These are phyloP conservation scores for Trichoderma simmonsii DNA, from an alignment of 2,329 filamentous ascomycete species.

Conservation along the genomic window DNA sequence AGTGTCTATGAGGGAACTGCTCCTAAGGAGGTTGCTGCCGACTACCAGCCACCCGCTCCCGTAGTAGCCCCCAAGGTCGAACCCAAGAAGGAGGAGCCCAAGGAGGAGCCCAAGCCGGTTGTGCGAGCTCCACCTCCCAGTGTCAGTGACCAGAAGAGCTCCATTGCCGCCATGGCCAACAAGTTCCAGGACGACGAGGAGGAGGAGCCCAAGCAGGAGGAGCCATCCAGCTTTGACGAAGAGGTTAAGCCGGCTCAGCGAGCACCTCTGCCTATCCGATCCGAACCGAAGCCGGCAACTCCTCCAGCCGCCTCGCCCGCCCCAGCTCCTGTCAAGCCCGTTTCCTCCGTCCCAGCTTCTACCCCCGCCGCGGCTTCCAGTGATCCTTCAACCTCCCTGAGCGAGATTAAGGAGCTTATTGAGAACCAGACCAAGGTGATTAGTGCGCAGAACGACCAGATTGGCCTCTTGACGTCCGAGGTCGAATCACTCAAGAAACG, in stretches of 20 bases:
- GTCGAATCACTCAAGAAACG: conserved; percentile 79
- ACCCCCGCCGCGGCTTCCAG: conserved; percentile 32
- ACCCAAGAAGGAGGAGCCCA: conserved; percentile 39
- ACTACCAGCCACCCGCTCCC: conserved; percentile 58
- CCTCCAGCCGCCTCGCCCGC: conserved; percentile 30
- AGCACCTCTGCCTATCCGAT: conserved; percentile 36
- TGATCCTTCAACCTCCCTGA: conserved; percentile 61
- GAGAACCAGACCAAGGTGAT: conserved; percentile 76
- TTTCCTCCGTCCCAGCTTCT: conserved; percentile 29
- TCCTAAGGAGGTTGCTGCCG: conserved; percentile 70
- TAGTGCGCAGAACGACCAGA: conserved; percentile 71
- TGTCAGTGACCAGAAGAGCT: conserved; percentile 81
- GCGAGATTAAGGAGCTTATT: conserved; percentile 74
- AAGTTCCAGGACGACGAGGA: conserved; percentile 77
- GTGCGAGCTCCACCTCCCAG: conserved; percentile 53
- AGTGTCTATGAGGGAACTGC: conserved; percentile 83
- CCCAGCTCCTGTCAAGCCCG: conserved; percentile 19
- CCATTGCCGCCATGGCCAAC: conserved; percentile 78
- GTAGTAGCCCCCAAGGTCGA: conserved; percentile 42
- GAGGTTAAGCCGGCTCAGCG: conserved; percentile 72
- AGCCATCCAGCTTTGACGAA: conserved; percentile 83
- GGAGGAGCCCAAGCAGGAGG: conserved; percentile 53
- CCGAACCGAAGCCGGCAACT: conserved; percentile 41
- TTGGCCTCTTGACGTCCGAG: conserved; percentile 65
- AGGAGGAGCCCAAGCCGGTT: conserved; percentile 53